Evolutionary conservation across 805 yeast species (phyloP).

Genomic region (Sugiyamaella chiloensis): DNA sequence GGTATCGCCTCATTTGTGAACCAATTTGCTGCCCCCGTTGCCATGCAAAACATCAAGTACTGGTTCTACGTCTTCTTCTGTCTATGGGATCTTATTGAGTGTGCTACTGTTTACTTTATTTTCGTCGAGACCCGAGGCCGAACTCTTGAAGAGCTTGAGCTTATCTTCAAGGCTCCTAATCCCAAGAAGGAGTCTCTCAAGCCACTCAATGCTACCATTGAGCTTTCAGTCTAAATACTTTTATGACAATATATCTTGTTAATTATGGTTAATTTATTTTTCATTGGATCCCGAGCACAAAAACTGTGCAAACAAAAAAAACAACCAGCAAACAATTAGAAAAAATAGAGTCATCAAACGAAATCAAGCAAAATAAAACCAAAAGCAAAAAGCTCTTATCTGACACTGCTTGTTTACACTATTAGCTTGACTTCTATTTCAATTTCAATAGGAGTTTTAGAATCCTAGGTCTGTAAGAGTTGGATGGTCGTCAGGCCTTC

Average conservation of each 20-base stretch:
- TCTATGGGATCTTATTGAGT: slow-evolving; percentile 32
- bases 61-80: slow-evolving; percentile 35
- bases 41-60: slow-evolving; percentile 32
- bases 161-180: slow-evolving; percentile 36
- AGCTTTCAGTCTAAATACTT: neutral
- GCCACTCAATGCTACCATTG: slow-evolving; percentile 9
- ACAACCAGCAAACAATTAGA: no score
- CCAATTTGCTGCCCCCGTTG: slow-evolving; percentile 25
- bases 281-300: no score
- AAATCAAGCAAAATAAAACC: no score
- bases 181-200: slow-evolving; percentile 16
- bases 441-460: neutral
- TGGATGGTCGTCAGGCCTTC: neutral
- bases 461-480: neutral
- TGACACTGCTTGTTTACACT: no score
- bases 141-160: slow-evolving; percentile 75
- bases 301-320: no score
- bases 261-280: no score
- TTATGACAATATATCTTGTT: no score
- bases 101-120: slow-evolving; percentile 54
- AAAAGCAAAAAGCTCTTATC: no score
- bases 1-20: slow-evolving; percentile 25
- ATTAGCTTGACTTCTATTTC: no score
- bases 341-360: no score
- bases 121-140: slow-evolving; percentile 76